phyloP scores from a whole-genome alignment of 768 basidiomycete species.

The Omphalotus guepiniiformis region DNA sequence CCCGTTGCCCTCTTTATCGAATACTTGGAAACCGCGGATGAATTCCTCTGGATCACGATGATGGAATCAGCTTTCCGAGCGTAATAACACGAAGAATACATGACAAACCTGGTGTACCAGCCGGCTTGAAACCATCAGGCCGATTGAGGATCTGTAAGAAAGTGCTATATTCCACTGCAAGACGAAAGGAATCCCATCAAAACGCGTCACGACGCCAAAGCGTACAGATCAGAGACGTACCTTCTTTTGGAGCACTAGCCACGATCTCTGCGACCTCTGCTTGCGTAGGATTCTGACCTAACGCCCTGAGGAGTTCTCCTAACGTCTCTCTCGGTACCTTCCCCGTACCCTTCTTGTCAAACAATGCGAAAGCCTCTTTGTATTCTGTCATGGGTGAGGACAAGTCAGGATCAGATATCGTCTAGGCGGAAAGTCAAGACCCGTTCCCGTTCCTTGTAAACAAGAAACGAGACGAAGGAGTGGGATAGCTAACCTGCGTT shows the following conservation, averaged over 20 bases:
- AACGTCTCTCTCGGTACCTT: constrained; percentile 83
- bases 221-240: constrained; percentile 45
- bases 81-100: constrained; percentile 1
- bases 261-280: constrained; percentile 90
- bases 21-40: constrained; percentile 98
- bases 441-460: no score
- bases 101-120: constrained; percentile 82
- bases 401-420: background rate
- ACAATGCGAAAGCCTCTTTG: constrained; percentile 96
- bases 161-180: constrained; percentile 83
- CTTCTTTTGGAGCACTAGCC: constrained; percentile 66
- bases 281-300: constrained; percentile 99
- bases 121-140: constrained; percentile 95
- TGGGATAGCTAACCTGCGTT: constrained; percentile 29
- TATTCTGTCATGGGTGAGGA: constrained; percentile 55
- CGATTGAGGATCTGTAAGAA: constrained; percentile 91
- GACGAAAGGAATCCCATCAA: no score
- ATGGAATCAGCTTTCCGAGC: background rate
- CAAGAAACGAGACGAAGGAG: background rate
- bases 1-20: constrained; percentile 93
- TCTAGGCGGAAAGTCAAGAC: no score
- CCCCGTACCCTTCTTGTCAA: constrained; percentile 95
- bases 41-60: constrained; percentile 74
- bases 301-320: constrained; percentile 87
- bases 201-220: no score